phyloP scores from a whole-genome alignment of 495 filamentous ascomycete species.

The Penicillium ucsense region DNA sequence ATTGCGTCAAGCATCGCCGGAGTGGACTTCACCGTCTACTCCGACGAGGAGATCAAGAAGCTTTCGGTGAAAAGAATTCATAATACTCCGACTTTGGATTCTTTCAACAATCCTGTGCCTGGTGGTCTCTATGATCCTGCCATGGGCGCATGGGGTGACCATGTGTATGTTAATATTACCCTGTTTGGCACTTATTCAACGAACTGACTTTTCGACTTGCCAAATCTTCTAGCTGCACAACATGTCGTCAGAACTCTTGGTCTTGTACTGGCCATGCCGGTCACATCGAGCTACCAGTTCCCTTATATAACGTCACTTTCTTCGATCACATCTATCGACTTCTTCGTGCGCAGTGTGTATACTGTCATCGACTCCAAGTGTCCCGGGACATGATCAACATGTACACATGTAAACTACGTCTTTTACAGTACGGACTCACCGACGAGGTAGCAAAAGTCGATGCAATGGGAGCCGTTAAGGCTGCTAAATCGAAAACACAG shows the following conservation, averaged over 20 bases:
- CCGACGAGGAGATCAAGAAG: conserved; percentile 69
- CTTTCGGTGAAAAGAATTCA: conserved; percentile 89
- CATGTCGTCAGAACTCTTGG: conserved; percentile 68
- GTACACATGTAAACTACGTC: conserved; percentile 73
- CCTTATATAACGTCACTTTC: conserved; percentile 87
- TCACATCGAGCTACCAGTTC: conserved; percentile 88
- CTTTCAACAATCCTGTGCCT: conserved; percentile 70
- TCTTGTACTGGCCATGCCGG: conserved; percentile 88
- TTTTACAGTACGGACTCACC: conserved; percentile 78
- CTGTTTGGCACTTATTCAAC: not conserved
- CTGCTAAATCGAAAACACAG: conserved; percentile 14
- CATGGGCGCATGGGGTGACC: conserved; percentile 80
- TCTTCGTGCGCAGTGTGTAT: conserved; percentile 76
- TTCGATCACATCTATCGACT: conserved; percentile 82
- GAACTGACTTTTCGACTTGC: conserved; percentile 13
- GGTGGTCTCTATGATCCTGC: conserved; percentile 90
- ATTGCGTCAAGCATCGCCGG: conserved; percentile 74
- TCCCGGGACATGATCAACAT: conserved; percentile 60
- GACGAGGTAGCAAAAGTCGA: conserved; percentile 62
- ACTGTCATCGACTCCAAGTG: conserved; percentile 77
- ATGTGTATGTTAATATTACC: conserved; percentile 47
- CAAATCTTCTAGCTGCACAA: conserved; percentile 59
- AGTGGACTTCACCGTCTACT: conserved; percentile 81
- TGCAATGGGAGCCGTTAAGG: conserved; percentile 33
- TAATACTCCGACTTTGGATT: conserved; percentile 83